phyloP scores from a whole-genome alignment of 352 stramenopile genomes.

The Phytophthora rubi region DNA sequence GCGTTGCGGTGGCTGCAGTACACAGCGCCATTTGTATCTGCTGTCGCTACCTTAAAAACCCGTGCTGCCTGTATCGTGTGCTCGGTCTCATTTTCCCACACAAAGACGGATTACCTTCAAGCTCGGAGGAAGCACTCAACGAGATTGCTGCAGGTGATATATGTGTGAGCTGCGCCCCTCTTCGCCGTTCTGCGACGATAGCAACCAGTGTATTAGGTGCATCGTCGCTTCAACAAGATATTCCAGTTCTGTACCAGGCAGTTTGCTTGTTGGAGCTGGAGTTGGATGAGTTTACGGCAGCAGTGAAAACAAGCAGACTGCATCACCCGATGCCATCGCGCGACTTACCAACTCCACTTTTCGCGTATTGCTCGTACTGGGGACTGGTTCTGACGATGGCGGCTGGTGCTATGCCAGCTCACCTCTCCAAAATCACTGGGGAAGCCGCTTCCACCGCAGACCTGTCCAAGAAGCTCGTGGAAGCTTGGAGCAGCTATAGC shows the following conservation, averaged over 20 bases:
- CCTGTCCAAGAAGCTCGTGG: conserved; percentile 52
- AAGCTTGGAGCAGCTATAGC: conserved; percentile 64
- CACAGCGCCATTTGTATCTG: conserved; percentile 81
- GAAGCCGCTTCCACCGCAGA: conserved; percentile 35
- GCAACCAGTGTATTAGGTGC: conserved; percentile 8
- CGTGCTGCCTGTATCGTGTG: conserved; percentile 74
- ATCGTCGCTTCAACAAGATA: conserved; percentile 69
- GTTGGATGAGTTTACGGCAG: conserved; percentile 60
- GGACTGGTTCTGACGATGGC: conserved; percentile 62
- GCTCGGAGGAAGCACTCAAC: conserved; percentile 55
- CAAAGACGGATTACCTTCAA: conserved; percentile 62
- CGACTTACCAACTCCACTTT: conserved; percentile 36
- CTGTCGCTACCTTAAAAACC: conserved; percentile 65
- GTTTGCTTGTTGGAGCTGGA: conserved; percentile 62
- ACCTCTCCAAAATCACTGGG: conserved; percentile 60
- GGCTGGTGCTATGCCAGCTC: conserved; percentile 56
- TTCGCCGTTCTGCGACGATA: conserved; percentile 24
- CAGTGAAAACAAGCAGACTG: conserved; percentile 74
- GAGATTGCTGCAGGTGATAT: conserved; percentile 62
- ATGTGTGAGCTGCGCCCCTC: conserved; percentile 53
- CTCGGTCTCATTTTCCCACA: conserved; percentile 77
- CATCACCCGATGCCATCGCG: conserved; percentile 44
- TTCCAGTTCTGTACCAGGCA: conserved; percentile 64
- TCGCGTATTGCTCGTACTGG: conserved; percentile 82
- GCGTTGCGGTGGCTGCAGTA: conserved; percentile 64